phyloP scores from a whole-genome alignment of 2,329 filamentous ascomycete genomes.

The Lasiodiplodia sp. region DNA sequence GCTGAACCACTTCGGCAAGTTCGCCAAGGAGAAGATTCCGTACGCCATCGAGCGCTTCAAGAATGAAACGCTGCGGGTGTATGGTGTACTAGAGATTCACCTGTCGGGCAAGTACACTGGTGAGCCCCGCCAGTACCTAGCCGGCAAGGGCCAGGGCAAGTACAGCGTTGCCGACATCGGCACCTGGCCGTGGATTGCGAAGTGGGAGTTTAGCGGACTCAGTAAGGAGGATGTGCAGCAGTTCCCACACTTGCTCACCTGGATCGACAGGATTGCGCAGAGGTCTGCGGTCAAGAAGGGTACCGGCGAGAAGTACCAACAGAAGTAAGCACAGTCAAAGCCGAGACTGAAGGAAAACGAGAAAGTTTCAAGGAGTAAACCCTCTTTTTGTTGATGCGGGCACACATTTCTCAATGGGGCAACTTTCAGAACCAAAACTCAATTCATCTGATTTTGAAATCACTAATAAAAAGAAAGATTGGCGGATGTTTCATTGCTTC shows the following conservation, averaged over 20 bases:
- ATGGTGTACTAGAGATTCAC: slow-evolving; percentile 63
- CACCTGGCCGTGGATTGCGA: slow-evolving; percentile 60
- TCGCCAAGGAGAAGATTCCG: slow-evolving; percentile 37
- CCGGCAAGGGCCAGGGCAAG: slow-evolving; percentile 61
- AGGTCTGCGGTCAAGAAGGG: slow-evolving; percentile 58
- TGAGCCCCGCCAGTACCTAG: slow-evolving; percentile 59
- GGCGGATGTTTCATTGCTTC: slow-evolving; percentile 2
- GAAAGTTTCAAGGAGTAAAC: neutral
- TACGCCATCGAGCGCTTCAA: slow-evolving; percentile 51
- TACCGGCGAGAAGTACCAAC: slow-evolving; percentile 33
- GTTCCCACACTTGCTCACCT: slow-evolving; percentile 61
- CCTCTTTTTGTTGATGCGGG: neutral
- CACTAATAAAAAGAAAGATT: neutral
- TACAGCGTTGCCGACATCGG: slow-evolving; percentile 63
- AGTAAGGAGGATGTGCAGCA: slow-evolving; percentile 56
- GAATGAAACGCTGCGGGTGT: slow-evolving; percentile 61
- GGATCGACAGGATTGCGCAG: slow-evolving; percentile 60
- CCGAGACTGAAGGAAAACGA: neutral
- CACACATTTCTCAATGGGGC: too few species aligned
- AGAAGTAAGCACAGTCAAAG: slow-evolving; percentile 11
- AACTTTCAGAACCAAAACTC: neutral
- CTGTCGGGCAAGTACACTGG: slow-evolving; percentile 60
- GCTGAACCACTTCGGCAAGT: slow-evolving; percentile 56
- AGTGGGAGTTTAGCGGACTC: slow-evolving; percentile 53
- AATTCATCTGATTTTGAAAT: neutral